These are phyloP conservation scores for Dryas octopetala DNA, from an alignment of 306 rosid species.

Conservation along the genomic window DNA sequence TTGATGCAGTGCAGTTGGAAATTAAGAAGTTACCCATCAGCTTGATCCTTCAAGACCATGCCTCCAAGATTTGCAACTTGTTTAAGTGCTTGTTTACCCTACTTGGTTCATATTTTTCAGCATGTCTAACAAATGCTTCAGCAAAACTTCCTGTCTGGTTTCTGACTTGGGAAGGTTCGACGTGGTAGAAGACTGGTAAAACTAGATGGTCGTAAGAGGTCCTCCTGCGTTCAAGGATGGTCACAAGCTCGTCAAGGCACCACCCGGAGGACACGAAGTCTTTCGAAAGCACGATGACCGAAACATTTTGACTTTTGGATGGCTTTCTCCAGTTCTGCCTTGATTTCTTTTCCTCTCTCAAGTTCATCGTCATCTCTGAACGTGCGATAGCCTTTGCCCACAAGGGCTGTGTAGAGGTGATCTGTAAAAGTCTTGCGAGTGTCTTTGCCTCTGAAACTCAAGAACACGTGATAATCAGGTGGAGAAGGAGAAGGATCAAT, in stretches of 20 bases:
- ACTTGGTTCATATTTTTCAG: too few species aligned
- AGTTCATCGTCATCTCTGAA: too few species aligned
- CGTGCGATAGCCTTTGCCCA: too few species aligned
- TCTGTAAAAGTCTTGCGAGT: background rate
- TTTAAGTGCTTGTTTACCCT: background rate
- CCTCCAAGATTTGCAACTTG: background rate
- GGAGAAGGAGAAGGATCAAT: too few species aligned
- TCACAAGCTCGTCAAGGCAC: conserved; percentile 16
- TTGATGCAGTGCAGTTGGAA: too few species aligned
- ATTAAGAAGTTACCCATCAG: background rate
- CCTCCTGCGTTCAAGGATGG: background rate
- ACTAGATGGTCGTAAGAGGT: background rate
- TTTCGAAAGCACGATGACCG: conserved; percentile 1
- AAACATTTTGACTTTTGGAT: background rate
- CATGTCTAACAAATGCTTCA: background rate
- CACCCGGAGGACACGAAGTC: background rate
- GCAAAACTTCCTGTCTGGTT: background rate
- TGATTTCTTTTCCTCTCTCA: background rate
- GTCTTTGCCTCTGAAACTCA: conserved; percentile 16
- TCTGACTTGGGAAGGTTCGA: background rate
- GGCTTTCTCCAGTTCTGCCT: background rate
- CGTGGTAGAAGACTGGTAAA: background rate
- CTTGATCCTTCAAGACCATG: background rate
- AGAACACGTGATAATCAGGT: background rate
- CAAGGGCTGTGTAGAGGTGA: too few species aligned